Evolutionary conservation across 768 basidiomycete species (phyloP).

Genomic region (Sarcomyxa edulis): DNA sequence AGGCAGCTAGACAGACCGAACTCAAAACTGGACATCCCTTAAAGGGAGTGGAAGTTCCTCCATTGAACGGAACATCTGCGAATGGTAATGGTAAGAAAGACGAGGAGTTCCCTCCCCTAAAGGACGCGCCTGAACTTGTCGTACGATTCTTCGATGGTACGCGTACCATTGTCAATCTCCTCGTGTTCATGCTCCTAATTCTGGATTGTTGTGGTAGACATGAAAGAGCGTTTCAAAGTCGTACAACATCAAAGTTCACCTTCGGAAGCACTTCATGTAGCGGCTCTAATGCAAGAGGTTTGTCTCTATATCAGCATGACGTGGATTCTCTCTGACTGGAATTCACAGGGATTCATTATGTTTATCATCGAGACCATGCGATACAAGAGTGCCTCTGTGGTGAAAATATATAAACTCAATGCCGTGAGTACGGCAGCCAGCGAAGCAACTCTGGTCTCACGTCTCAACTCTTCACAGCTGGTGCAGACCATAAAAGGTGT

Average conservation of each 20-base stretch:
- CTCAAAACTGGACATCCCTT: conserved; percentile 65
- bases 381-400: conserved; percentile 65
- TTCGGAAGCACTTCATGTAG: conserved; percentile 64
- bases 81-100: conserved; percentile 60
- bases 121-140: conserved; percentile 52
- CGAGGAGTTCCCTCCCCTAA: conserved; percentile 63
- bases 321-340: too few relatives aligned
- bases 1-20: conserved; percentile 68
- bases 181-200: neutral
- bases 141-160: conserved; percentile 59
- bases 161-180: conserved; percentile 7
- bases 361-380: conserved; percentile 65
- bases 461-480: conserved; percentile 35
- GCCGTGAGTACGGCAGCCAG: conserved; percentile 58
- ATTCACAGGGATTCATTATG: conserved; percentile 63
- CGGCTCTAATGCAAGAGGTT: conserved; percentile 73
- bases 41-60: conserved; percentile 55
- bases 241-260: conserved; percentile 36
- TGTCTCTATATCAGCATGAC: conserved; percentile 4
- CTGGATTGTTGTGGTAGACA: conserved; percentile 30
- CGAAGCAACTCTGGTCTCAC: too few relatives aligned
- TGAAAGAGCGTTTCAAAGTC: conserved; percentile 47
- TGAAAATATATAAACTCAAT: conserved; percentile 71
- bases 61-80: conserved; percentile 29
- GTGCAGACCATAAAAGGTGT: conserved; percentile 62